Conservation (phyloP, 306 rosid genomes). For the Aeschynomene evenia region DNA sequence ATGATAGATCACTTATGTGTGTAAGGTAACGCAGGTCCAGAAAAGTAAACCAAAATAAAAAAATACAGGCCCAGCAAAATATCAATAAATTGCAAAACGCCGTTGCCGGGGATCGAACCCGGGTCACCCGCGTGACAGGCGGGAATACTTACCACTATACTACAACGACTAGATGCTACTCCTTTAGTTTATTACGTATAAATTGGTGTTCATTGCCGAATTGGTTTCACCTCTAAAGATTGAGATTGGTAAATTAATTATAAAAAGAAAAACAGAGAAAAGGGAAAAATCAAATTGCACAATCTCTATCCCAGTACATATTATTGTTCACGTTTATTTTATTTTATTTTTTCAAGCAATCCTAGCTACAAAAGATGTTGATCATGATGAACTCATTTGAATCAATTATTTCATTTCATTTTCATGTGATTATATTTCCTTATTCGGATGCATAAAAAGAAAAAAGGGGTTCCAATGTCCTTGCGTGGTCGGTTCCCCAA, state of each 20-base stretch:
- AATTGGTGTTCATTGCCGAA: too few relatives aligned
- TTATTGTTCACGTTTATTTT: not conserved
- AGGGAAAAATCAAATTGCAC: too few relatives aligned
- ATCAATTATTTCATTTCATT: slow-evolving; percentile 7
- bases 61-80: too few relatives aligned
- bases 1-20: not conserved
- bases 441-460: not conserved
- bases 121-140: slow-evolving; percentile 27
- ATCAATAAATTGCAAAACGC: not conserved
- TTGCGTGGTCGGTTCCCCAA: slow-evolving; percentile 7
- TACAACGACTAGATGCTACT: not conserved
- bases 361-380: not conserved
- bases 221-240: not conserved
- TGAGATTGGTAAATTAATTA: too few relatives aligned
- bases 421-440: slow-evolving; percentile 13
- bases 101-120: slow-evolving; percentile 42
- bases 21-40: too few relatives aligned
- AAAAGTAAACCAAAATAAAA: too few relatives aligned
- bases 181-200: not conserved
- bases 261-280: too few relatives aligned
- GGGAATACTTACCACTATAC: slow-evolving; percentile 35
- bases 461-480: not conserved
- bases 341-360: not conserved
- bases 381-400: not conserved
- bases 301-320: too few relatives aligned